Percentiles rank a stretch among this genome's conserved stretches.
Evolutionary conservation across 176 grass and related monocot genomes (phyloP).

Genomic region (Aegilops tauschii): DNA sequence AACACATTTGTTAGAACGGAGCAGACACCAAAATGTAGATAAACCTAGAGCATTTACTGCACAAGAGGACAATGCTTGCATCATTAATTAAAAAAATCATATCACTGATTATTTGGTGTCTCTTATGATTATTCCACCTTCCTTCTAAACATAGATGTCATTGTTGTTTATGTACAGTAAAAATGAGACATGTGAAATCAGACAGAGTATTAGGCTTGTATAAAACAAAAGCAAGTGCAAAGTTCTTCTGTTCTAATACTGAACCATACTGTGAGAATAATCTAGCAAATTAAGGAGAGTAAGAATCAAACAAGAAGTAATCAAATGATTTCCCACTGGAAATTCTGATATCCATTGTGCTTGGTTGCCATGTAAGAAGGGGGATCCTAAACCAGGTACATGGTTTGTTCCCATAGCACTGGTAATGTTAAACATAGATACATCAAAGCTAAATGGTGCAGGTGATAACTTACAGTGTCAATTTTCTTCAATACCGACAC

Average conservation of each 20-base stretch:
- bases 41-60: not conserved
- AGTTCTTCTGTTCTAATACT: not conserved
- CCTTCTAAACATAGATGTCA: not conserved
- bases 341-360: not conserved
- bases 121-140: not conserved
- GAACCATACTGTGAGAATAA: not conserved
- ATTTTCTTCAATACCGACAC: slow-evolving; percentile 87
- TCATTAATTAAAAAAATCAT: not conserved
- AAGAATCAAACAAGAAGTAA: not conserved
- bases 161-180: not conserved
- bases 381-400: not conserved
- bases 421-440: not conserved
- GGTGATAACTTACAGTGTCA: slow-evolving; percentile 52
- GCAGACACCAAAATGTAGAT: not conserved
- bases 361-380: not conserved
- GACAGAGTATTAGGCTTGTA: not conserved
- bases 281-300: not conserved
- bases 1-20: not conserved
- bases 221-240: not conserved
- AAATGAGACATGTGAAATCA: not conserved
- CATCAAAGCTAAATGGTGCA: not conserved
- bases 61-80: not conserved
- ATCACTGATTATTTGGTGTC: not conserved
- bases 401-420: not conserved
- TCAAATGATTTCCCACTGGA: not conserved